Percentiles rank a stretch among this genome's conserved stretches.
Conservation (phyloP, 768 basidiomycete species). For the Amanita rimosa region DNA sequence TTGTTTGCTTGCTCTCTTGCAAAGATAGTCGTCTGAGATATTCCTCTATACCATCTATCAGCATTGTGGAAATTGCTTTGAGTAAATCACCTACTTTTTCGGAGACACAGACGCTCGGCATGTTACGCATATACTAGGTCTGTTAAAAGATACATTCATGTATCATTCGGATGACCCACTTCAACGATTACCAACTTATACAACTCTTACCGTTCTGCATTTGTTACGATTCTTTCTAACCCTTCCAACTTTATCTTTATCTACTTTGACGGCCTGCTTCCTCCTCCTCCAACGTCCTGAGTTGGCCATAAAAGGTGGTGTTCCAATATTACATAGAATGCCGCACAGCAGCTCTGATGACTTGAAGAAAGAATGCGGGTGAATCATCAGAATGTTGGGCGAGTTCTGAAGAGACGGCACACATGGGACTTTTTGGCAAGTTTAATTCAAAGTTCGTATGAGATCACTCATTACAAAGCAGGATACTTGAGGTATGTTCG, state of each 20-base stretch:
- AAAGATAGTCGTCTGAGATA: slow-evolving; percentile 46
- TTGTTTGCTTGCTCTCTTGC: slow-evolving; percentile 63
- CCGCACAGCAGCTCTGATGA: slow-evolving; percentile 72
- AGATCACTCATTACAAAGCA: slow-evolving; percentile 40
- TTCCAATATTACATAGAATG: slow-evolving; percentile 86
- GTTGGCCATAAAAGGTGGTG: slow-evolving; percentile 69
- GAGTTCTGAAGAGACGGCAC: slow-evolving; percentile 65
- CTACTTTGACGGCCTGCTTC: slow-evolving; percentile 78
- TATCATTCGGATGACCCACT: slow-evolving; percentile 27
- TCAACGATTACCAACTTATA: slow-evolving; percentile 61
- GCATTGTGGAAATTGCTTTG: slow-evolving; percentile 49
- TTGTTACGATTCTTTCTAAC: slow-evolving; percentile 71
- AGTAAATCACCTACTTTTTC: slow-evolving; percentile 28
- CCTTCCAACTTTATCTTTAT: slow-evolving; percentile 84
- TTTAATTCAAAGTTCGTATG: slow-evolving; percentile 56
- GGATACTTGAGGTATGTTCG: slow-evolving; percentile 54
- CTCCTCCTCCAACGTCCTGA: slow-evolving; percentile 82
- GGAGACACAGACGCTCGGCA: slow-evolving; percentile 23
- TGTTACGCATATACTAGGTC: slow-evolving; percentile 55
- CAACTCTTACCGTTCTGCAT: slow-evolving; percentile 75
- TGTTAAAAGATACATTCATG: slow-evolving; percentile 47
- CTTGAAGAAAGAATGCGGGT: slow-evolving; percentile 81
- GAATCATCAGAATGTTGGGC: slow-evolving; percentile 80
- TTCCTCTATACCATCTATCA: slow-evolving; percentile 52
- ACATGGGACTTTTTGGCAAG: slow-evolving; percentile 86